Conservation (phyloP, 176 grass and related monocot species). For the Avena eriantha region DNA sequence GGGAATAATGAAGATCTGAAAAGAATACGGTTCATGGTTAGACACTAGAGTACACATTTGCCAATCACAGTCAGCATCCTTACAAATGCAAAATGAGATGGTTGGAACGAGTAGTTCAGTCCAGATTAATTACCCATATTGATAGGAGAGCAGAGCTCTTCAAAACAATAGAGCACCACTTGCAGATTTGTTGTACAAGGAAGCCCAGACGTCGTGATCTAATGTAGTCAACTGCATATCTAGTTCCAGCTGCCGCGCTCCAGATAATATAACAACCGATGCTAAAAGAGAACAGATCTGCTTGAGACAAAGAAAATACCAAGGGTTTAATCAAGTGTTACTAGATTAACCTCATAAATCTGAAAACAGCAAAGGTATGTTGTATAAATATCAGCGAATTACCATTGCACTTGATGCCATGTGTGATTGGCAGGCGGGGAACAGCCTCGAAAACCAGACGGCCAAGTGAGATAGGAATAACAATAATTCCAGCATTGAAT, state of each 20-base stretch:
- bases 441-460: conserved; percentile 86
- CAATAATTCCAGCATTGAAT: conserved; percentile 94
- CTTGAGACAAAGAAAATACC: conserved; percentile 17
- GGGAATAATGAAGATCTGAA: conserved; percentile 92
- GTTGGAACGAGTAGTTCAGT: conserved; percentile 28
- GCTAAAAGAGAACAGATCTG: conserved; percentile 97
- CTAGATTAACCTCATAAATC: neutral
- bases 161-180: conserved; percentile 89
- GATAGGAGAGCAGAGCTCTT: conserved; percentile 83
- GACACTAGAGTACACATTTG: neutral
- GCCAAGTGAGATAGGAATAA: conserved; percentile 90
- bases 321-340: neutral
- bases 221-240: conserved; percentile 94
- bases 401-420: conserved; percentile 99
- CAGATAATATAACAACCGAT: conserved; percentile 96
- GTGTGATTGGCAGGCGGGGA: conserved; percentile 87
- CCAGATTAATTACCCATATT: conserved; percentile 78
- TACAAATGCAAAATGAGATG: neutral
- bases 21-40: conserved; percentile 24
- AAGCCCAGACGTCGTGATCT: conserved; percentile 60
- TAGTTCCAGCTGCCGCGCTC: conserved; percentile 65
- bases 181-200: conserved; percentile 81
- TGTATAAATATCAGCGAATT: conserved; percentile 50
- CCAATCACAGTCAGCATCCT: neutral
- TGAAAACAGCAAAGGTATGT: neutral